These are phyloP conservation scores for Saccharomycopsis vini DNA, from an alignment of 805 yeast genomes.

Conservation along the genomic window DNA sequence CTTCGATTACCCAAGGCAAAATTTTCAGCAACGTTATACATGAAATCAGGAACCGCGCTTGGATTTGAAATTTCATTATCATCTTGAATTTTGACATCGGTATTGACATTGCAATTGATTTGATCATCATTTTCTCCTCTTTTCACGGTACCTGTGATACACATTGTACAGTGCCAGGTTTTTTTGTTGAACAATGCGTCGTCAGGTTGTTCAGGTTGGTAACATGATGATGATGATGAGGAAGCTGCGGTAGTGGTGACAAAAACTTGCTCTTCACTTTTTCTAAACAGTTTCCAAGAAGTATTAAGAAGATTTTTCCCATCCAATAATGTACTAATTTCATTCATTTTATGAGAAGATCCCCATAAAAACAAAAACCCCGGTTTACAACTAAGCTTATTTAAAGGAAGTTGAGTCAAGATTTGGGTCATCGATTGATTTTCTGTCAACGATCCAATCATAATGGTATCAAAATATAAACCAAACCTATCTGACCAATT, in stretches of 20 bases:
- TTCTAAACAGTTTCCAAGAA: constrained; percentile 55
- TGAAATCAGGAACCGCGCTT: constrained; percentile 58
- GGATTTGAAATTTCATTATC: constrained; percentile 26
- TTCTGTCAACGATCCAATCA: constrained; percentile 81
- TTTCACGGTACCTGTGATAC: constrained; percentile 88
- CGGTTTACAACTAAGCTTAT: constrained; percentile 69
- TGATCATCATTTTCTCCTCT: constrained; percentile 75
- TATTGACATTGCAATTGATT: constrained; percentile 87
- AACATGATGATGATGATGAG: constrained; percentile 29
- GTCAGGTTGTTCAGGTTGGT: constrained; percentile 26
- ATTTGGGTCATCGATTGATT: constrained; percentile 59
- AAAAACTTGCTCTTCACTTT: constrained; percentile 84
- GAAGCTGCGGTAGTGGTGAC: constrained; percentile 52
- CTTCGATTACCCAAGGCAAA: constrained; percentile 77
- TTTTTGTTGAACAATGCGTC: constrained; percentile 51
- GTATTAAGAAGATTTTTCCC: not conserved
- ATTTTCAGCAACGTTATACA: constrained; percentile 80
- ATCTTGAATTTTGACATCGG: constrained; percentile 72
- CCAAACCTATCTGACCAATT: constrained; percentile 52
- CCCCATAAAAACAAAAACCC: constrained; percentile 88
- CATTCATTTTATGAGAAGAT: constrained; percentile 44
- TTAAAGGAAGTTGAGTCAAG: constrained; percentile 58
- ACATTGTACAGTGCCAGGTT: constrained; percentile 98
- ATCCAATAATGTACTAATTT: constrained; percentile 50
- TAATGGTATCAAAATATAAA: constrained; percentile 75